phyloP scores from a whole-genome alignment of 345 rosid genomes.

The Euphorbia pulcherrima region DNA sequence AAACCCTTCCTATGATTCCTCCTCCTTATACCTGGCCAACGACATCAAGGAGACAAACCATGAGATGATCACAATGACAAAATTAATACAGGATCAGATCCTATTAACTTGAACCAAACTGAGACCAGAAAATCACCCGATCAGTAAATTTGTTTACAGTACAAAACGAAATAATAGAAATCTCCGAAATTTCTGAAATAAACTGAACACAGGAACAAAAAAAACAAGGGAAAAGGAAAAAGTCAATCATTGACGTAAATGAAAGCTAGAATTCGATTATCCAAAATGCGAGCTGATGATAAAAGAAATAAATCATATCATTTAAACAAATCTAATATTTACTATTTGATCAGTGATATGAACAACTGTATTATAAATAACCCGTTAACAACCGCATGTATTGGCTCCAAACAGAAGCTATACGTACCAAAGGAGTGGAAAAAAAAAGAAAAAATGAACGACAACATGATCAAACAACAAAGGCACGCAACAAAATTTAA shows the following conservation, averaged over 20 bases:
- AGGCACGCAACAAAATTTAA: not conserved
- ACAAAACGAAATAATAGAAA: not conserved
- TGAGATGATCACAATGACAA: not conserved
- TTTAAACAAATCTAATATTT: not conserved
- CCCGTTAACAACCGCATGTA: not conserved
- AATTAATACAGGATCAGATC: constrained; percentile 20
- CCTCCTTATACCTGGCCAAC: constrained; percentile 19
- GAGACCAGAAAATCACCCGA: constrained; percentile 34
- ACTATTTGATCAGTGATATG: constrained; percentile 2
- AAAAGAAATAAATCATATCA: not conserved
- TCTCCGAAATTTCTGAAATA: constrained; percentile 14
- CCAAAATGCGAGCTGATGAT: not conserved
- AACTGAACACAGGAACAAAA: constrained; percentile 24
- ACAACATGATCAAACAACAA: not conserved
- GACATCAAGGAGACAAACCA: constrained; percentile 13
- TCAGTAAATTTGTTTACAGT: constrained; percentile 28
- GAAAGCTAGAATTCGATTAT: not conserved
- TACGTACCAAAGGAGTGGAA: not conserved
- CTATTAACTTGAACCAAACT: constrained; percentile 12
- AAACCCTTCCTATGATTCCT: not conserved
- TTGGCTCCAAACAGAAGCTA: not conserved
- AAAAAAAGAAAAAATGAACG: not conserved
- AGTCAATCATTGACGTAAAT: not conserved
- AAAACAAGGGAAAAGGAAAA: not conserved
- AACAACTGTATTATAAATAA: constrained; percentile 1